Evolutionary conservation across 176 grass and related monocot species (phyloP), one percentile per base, ranked within the genome.

Genomic region (Zoysia pacifica): DNA sequence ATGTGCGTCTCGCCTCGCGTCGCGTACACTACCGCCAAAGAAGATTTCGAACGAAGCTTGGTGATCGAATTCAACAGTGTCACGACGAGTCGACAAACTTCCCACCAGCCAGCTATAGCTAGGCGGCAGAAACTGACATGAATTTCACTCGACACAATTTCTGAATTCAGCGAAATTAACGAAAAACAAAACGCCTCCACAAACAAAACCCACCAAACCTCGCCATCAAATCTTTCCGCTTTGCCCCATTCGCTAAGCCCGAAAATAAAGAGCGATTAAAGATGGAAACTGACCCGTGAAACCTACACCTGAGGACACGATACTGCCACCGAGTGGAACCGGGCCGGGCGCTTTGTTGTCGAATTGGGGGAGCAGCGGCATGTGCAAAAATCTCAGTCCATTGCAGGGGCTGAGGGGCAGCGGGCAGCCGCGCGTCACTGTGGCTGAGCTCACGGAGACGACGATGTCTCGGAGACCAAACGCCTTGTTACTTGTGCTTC

Each of bases 371-470:
- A 75, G 84, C 78, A 69, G 65, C 65, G n/a, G 36, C 85, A 86
- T 81, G 78, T 81, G 78, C 71, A 42, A 28, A 81, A 39, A 86
- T 76, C 51, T 81, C 28, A 28, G 28, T 51, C 7, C 0, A 28
- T 28, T 28, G 28, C 28, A 28, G 28, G 28, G 28, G 28, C 28
- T 28, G 40, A 37, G 35, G 35, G 73, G 56, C 53, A 20, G 74
- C 9, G 50, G 70, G 46, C 77, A 75, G 36, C 44, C 37, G 77
- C 62, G 49, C 41, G 36, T 55, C 53, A 67, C 68, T 83, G 81
- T 88, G 81, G 69, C 75, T 69, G 69, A 84, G 51, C 75, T 88
- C 76, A 69, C 44, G 18, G 46, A 42, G 61, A 50, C 48, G 61
- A 59, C 37, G 79, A 45, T 39, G 1, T 7, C 48, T 15, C 43